A percentile compares a stretch with the other conserved stretches of the same genome.
Evolutionary conservation across 192 early-diverging fungal species (phyloP).

Genomic region (Podila clonocystis): DNA sequence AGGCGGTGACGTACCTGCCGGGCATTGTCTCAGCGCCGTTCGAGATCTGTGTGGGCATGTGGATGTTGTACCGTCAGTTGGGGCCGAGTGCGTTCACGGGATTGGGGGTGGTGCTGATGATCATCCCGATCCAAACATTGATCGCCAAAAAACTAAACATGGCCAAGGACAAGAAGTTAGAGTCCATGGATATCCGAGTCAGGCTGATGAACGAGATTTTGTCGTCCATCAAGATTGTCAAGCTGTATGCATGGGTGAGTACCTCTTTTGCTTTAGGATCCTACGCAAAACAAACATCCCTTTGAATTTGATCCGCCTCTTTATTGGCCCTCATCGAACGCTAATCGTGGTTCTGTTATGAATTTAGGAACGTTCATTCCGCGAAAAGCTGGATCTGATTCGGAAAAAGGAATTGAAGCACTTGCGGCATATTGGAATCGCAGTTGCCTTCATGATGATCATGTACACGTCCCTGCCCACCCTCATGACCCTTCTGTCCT

Average conservation of each 20-base stretch:
- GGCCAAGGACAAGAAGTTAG: conserved; percentile 41
- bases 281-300: no score
- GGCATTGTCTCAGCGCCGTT: conserved; percentile 17
- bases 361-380: background rate
- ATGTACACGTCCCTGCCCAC: conserved; percentile 10
- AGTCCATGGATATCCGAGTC: conserved; percentile 50
- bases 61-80: conserved; percentile 27
- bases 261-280: no score
- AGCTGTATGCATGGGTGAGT: conserved; percentile 48
- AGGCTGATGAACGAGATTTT: conserved; percentile 42
- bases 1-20: conserved; percentile 5
- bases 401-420: conserved; percentile 10
- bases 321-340: no score
- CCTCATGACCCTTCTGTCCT: conserved; percentile 16
- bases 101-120: conserved; percentile 24
- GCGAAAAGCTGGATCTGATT: background rate
- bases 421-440: background rate
- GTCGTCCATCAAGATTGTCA: conserved; percentile 52
- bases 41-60: conserved; percentile 28
- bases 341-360: no score
- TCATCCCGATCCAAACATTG: conserved; percentile 18
- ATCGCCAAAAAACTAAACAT: conserved; percentile 15
- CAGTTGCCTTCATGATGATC: conserved; percentile 18
- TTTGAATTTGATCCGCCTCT: no score
- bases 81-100: conserved; percentile 34